Evolutionary conservation across 768 basidiomycete species (phyloP).

Genomic region (Mycena kentingensis): DNA sequence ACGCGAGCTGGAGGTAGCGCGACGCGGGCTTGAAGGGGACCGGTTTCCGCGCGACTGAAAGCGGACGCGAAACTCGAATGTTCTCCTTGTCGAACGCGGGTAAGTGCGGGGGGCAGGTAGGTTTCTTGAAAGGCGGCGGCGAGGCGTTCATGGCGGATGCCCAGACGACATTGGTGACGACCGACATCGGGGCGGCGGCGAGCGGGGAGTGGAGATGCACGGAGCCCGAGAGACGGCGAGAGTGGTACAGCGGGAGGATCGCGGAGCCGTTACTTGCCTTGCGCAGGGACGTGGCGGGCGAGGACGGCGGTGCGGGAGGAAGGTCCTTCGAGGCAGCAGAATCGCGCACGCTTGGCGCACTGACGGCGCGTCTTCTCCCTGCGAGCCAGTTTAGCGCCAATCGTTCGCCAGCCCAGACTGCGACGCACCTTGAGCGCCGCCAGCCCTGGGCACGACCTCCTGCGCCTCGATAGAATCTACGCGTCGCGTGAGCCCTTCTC

Average conservation of each 20-base stretch:
- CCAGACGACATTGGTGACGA: conserved; percentile 5
- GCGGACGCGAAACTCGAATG: background rate
- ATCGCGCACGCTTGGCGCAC: background rate
- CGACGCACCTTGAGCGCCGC: background rate
- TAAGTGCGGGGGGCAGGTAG: background rate
- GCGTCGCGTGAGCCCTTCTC: background rate
- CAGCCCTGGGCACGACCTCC: background rate
- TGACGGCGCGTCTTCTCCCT: background rate
- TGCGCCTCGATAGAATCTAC: background rate
- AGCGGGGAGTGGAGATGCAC: background rate
- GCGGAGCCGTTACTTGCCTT: background rate
- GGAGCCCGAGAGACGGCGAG: background rate
- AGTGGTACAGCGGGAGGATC: background rate
- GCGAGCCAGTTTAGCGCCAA: background rate
- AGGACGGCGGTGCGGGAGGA: background rate
- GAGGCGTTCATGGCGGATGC: background rate
- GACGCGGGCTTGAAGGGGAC: background rate
- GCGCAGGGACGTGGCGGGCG: background rate
- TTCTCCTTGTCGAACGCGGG: conserved; percentile 3
- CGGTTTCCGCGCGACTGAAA: background rate
- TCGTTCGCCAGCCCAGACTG: background rate
- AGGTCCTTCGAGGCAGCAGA: background rate
- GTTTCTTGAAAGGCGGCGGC: background rate
- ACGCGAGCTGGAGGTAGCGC: conserved; percentile 8
- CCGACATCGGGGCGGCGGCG: background rate